A percentile compares a stretch with the other conserved stretches of the same genome.
Conservation (phyloP, 441 rosid genomes). For the Euphorbia celastroides region DNA sequence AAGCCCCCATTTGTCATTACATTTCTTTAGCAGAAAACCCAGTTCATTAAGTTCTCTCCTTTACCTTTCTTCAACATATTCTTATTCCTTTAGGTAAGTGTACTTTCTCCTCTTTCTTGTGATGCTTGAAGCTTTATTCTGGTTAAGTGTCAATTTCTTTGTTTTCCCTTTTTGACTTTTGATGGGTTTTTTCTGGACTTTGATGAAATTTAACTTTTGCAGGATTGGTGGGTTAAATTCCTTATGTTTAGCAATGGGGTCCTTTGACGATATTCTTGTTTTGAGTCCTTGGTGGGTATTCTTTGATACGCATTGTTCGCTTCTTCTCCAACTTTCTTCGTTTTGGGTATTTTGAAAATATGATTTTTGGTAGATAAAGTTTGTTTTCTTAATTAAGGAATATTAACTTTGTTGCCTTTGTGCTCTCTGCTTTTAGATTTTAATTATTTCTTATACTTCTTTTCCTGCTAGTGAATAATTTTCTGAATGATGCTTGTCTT, state of each 20-base stretch:
- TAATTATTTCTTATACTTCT: neutral
- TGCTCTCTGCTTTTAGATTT: conserved; percentile 18
- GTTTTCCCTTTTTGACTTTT: neutral
- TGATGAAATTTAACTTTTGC: conserved; percentile 15
- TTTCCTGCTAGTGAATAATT: neutral
- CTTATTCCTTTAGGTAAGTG: neutral
- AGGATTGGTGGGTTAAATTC: conserved; percentile 17
- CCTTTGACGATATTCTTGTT: conserved; percentile 17
- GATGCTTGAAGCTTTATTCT: neutral
- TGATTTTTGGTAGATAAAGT: neutral
- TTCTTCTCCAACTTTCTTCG: conserved; percentile 8
- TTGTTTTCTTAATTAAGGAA: conserved; percentile 2
- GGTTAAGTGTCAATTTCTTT: neutral
- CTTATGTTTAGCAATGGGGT: conserved; percentile 21
- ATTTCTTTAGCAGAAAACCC: neutral
- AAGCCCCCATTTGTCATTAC: neutral
- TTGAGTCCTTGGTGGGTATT: conserved; percentile 26
- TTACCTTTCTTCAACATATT: neutral
- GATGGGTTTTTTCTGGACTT: neutral
- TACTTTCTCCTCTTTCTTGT: neutral
- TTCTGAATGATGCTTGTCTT: neutral
- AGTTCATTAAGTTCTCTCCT: neutral
- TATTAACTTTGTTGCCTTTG: neutral
- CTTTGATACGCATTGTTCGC: conserved; percentile 21
- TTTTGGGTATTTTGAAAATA: conserved; percentile 5